Evolutionary conservation across 176 grass and related monocot species (phyloP).

Genomic region (Sorghum bicolor): DNA sequence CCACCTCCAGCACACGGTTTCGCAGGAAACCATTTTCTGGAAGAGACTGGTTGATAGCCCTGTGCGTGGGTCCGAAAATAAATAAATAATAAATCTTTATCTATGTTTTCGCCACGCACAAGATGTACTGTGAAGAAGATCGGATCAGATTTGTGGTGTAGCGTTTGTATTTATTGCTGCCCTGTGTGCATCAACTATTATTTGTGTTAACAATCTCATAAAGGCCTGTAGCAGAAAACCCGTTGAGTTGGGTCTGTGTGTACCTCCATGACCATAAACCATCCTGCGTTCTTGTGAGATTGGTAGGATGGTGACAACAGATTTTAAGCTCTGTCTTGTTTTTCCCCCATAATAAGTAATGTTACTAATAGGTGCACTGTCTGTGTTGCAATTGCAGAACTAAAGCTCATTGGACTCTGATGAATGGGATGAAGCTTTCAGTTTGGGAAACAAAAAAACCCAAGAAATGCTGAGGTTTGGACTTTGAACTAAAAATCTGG

Average conservation of each 20-base stretch:
- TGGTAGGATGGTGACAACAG: background rate
- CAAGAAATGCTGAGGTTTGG: background rate
- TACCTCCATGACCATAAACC: background rate
- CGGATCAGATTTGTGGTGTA: background rate
- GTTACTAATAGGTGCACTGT: background rate
- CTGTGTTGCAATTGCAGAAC: background rate
- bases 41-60: background rate
- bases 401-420: background rate
- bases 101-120: background rate
- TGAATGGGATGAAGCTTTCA: background rate
- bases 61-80: background rate
- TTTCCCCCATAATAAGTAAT: no score
- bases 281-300: background rate
- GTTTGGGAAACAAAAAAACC: background rate
- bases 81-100: background rate
- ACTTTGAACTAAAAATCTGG: background rate
- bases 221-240: background rate
- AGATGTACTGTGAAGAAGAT: background rate
- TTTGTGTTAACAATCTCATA: background rate
- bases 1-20: background rate
- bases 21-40: background rate
- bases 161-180: background rate
- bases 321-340: background rate
- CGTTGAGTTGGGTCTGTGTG: constrained; percentile 20
- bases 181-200: background rate